These are phyloP conservation scores for Scenedesmus sp. DNA, from an alignment of 163 green algal genomes.

Conservation along the genomic window DNA sequence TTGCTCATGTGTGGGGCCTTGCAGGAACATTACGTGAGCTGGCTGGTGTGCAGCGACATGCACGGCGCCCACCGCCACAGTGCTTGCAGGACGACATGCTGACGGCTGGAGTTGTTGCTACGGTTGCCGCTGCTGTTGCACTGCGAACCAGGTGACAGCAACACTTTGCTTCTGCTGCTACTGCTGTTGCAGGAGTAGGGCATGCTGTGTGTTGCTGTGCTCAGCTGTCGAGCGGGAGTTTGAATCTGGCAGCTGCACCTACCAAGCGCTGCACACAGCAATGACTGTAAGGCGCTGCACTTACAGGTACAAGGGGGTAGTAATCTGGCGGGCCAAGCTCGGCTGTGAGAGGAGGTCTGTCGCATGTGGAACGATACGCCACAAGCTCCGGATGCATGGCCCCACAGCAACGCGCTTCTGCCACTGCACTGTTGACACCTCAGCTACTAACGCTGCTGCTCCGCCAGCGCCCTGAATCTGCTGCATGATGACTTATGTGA, in stretches of 20 bases:
- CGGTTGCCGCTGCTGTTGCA: background rate
- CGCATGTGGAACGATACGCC: slow-evolving; percentile 20
- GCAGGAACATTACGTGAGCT: no score
- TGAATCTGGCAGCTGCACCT: background rate
- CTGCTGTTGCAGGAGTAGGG: background rate
- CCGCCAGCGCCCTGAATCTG: background rate
- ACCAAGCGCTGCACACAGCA: background rate
- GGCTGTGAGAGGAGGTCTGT: slow-evolving; percentile 4
- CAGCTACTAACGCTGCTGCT: background rate
- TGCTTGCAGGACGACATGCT: background rate
- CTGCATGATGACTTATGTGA: background rate
- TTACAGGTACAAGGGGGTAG: slow-evolving; percentile 48
- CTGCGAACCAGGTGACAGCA: background rate
- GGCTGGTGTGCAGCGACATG: background rate
- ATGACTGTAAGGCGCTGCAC: background rate
- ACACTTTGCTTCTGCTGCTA: no score
- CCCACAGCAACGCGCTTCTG: background rate
- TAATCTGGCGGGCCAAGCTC: slow-evolving; percentile 52
- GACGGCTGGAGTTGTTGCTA: background rate
- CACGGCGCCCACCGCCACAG: background rate
- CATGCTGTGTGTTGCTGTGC: background rate
- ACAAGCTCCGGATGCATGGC: slow-evolving; percentile 26
- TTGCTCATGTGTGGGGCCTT: background rate
- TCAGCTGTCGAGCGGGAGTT: background rate
- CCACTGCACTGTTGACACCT: background rate